phyloP scores from a whole-genome alignment of 2,329 filamentous ascomycete species.

The Trichoderma cornu-damae region DNA sequence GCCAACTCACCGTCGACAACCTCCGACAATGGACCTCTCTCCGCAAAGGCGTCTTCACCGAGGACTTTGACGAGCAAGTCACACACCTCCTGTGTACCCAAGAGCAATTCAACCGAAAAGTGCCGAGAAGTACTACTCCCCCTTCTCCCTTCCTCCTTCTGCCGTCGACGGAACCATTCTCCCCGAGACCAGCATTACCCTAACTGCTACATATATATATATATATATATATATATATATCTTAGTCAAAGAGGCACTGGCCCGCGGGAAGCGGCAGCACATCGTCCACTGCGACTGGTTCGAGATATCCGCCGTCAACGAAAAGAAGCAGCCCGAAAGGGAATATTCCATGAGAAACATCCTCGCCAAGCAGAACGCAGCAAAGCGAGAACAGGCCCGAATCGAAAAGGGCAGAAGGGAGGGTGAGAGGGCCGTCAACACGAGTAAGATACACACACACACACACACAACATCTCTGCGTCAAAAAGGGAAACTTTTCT shows the following conservation, averaged over 20 bases:
- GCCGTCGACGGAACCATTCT: not conserved
- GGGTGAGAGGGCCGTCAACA: slow-evolving; percentile 43
- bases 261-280: slow-evolving; percentile 32
- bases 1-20: slow-evolving; percentile 45
- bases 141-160: not conserved
- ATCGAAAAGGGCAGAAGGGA: slow-evolving; percentile 37
- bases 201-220: not conserved
- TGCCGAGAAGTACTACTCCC: slow-evolving; percentile 33
- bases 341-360: slow-evolving; percentile 41
- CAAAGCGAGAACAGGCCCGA: slow-evolving; percentile 31
- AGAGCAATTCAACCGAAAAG: slow-evolving; percentile 51
- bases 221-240: too few species aligned
- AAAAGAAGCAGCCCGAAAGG: slow-evolving; percentile 30
- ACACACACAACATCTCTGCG: too few species aligned
- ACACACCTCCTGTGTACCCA: slow-evolving; percentile 70
- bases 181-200: not conserved
- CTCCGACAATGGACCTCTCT: slow-evolving; percentile 60
- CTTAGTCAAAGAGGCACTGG: slow-evolving; percentile 39
- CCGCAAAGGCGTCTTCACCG: slow-evolving; percentile 55
- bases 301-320: slow-evolving; percentile 39
- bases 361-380: slow-evolving; percentile 29
- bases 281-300: slow-evolving; percentile 51
- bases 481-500: too few species aligned
- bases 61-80: slow-evolving; percentile 47
- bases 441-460: slow-evolving; percentile 37